Evolutionary conservation across 1,139 yeast species (phyloP), one percentile per base, ranked within the genome.

Genomic region (Lodderomyces oxycetoniae): DNA sequence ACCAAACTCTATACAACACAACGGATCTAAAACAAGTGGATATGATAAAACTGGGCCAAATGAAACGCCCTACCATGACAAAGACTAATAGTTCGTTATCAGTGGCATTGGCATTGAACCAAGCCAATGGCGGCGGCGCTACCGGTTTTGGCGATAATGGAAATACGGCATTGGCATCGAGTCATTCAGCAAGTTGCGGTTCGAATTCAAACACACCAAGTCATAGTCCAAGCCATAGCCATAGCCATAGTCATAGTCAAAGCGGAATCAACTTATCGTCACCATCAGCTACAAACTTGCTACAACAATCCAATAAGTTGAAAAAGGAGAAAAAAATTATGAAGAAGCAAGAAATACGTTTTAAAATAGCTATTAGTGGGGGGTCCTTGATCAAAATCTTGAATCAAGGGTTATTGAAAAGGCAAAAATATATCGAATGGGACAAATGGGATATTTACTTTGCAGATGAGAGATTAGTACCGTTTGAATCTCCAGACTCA

Each of bases 401-500:
- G 38, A 77, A 84, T 43, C 89, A 89, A 58, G 97, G 96, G 10
- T 67, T 91, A 42, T 62, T 89, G 38, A 69, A 73, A 28, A 71
- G 95, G 50, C 62, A 62, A 38, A 71, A 72, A 32, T 88, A 79
- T 44, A 79, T 91, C 27, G 80, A 79, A 46, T 91, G 97, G 97
- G 82, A 77, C 37, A 83, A 80, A 54, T 91, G 98, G 98, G 96
- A 91, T 53, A 77, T 91, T 38, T 91, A 86, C 59, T 89, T 91
- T 65, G 96, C 96, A 14, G 98, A 91, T 59, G 98, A 91, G 64
- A 77, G 98, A 57, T 67, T 91, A 43, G 98, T 91, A 31, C 94
- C 96, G 32, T 85, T 88, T 50, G 81, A 74, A 36, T 79, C 85
- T 30, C 73, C 76, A 3, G 94, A 88, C 53, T 83, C 95, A 35